Evolutionary conservation across 768 basidiomycete species (phyloP).

Genomic region (Rubroboletus satanas): DNA sequence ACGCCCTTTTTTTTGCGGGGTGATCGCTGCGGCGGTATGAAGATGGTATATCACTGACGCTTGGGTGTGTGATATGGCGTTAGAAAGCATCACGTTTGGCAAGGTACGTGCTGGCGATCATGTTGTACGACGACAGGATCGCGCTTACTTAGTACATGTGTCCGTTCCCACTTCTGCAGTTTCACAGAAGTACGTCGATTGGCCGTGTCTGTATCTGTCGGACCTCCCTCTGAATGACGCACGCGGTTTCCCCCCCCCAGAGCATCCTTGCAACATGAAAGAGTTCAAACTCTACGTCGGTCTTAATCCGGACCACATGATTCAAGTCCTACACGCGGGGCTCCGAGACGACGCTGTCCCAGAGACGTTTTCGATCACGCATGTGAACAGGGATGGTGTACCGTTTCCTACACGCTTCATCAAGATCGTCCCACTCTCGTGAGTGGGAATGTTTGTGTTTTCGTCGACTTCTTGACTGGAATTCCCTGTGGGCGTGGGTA

Average conservation of each 20-base stretch:
- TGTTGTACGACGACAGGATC: not conserved
- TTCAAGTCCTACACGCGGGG: conserved; percentile 56
- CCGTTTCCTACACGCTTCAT: conserved; percentile 63
- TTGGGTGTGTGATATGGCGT: not conserved
- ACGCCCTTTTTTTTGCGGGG: not conserved
- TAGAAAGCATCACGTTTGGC: conserved; percentile 76
- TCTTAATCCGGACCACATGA: conserved; percentile 59
- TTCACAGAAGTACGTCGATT: conserved; percentile 26
- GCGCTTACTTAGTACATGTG: not conserved
- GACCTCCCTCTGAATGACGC: conserved; percentile 2
- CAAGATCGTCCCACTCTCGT: conserved; percentile 76
- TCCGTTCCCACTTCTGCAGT: conserved; percentile 4
- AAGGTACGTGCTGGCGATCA: conserved; percentile 48
- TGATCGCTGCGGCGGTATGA: not conserved
- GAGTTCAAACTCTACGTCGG: conserved; percentile 75
- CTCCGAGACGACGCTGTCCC: conserved; percentile 63
- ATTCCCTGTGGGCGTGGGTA: not conserved
- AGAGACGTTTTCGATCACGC: conserved; percentile 60
- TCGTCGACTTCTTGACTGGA: not conserved
- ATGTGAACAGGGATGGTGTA: conserved; percentile 54
- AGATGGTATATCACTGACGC: conserved; percentile 3
- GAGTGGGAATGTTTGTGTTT: conserved; percentile 24
- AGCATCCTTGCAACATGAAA: conserved; percentile 82
- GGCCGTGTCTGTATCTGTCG: not conserved
- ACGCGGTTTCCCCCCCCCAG: conserved; percentile 32